Percentiles rank a stretch among this genome's conserved stretches.
Conservation (phyloP, 148 eudicot species). For the Tetragonia tetragonoides region DNA sequence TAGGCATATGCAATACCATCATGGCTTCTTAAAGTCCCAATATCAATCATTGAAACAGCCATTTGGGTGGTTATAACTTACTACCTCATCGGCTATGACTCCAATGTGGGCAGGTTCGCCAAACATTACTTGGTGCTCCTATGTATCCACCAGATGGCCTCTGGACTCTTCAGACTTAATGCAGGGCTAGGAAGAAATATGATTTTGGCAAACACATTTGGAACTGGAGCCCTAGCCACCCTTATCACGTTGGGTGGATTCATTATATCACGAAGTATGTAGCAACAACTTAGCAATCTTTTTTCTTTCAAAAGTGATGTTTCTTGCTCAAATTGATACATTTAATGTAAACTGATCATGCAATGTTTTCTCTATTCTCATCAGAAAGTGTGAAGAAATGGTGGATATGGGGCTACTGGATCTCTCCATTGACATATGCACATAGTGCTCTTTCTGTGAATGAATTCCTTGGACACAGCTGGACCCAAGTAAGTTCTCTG, state of each 20-base stretch:
- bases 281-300: background rate
- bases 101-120: conserved; percentile 61
- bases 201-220: conserved; percentile 80
- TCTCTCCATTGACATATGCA: conserved; percentile 74
- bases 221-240: conserved; percentile 56
- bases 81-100: conserved; percentile 69
- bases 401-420: conserved; percentile 98
- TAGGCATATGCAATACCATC: conserved; percentile 82
- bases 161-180: conserved; percentile 58
- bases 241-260: conserved; percentile 76
- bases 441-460: conserved; percentile 75
- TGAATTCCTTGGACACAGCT: conserved; percentile 80
- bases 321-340: too few species aligned
- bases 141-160: conserved; percentile 68
- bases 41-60: conserved; percentile 56
- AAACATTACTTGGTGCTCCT: conserved; percentile 57
- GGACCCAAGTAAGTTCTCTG: conserved; percentile 51
- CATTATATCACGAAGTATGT: conserved; percentile 62
- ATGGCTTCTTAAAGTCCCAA: conserved; percentile 74
- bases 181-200: conserved; percentile 73
- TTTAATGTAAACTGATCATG: background rate
- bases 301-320: background rate
- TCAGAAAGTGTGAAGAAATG: conserved; percentile 65
- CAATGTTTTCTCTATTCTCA: background rate
- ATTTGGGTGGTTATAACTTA: conserved; percentile 70